A percentile compares a stretch with the other conserved stretches of the same genome.
phyloP scores from a whole-genome alignment of 75 land plant genomes.

The Adiantum capillusveneris region DNA sequence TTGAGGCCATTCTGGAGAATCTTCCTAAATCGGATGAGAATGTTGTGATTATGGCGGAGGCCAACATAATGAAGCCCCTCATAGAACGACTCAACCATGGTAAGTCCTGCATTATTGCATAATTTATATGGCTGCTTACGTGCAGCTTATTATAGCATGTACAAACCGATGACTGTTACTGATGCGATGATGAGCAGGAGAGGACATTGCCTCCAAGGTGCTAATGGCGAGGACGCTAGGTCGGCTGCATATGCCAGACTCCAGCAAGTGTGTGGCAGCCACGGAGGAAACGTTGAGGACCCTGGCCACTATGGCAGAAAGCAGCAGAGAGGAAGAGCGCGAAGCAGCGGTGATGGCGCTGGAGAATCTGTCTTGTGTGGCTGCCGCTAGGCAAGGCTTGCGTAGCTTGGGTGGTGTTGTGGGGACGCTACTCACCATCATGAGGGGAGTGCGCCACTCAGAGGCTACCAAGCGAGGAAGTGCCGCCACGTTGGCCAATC shows the following conservation, averaged over 20 bases:
- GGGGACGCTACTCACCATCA: conserved; percentile 16
- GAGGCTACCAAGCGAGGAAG: conserved; percentile 15
- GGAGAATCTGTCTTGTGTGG: conserved; percentile 26
- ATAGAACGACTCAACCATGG: conserved; percentile 27
- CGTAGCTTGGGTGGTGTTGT: conserved; percentile 15
- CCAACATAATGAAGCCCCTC: conserved; percentile 33
- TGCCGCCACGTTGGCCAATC: conserved; percentile 19
- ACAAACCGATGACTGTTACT: too few species aligned
- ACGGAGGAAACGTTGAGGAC: conserved; percentile 18
- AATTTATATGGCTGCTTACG: too few species aligned
- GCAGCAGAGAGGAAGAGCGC: conserved; percentile 18
- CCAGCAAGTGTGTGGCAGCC: conserved; percentile 23
- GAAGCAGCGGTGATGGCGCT: conserved; percentile 29
- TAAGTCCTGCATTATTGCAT: too few species aligned
- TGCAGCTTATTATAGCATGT: too few species aligned
- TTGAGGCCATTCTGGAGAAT: conserved; percentile 31
- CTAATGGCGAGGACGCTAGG: conserved; percentile 37
- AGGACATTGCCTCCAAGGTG: conserved; percentile 14
- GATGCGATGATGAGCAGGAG: conserved; percentile 15
- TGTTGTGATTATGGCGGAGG: conserved; percentile 34
- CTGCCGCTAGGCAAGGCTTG: conserved; percentile 15
- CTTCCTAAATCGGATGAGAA: conserved; percentile 31
- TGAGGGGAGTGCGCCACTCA: conserved; percentile 13
- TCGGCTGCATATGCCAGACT: conserved; percentile 30
- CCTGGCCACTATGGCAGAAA: conserved; percentile 25